Evolutionary conservation across 169 alveolate species (phyloP).

Genomic region (Cryptosporidium canis): DNA sequence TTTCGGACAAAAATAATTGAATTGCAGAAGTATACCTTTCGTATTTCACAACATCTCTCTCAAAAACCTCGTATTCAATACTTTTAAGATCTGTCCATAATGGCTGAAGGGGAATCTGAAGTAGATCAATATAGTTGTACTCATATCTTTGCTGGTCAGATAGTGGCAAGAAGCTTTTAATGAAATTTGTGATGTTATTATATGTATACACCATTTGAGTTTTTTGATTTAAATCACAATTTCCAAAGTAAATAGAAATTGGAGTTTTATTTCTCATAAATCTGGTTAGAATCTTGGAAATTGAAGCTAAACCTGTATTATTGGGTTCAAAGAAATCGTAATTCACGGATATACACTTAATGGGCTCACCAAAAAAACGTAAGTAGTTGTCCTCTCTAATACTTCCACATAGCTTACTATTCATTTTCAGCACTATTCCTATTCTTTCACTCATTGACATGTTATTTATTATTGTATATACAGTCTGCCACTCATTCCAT

Average conservation of each 20-base stretch:
- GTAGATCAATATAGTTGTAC: slow-evolving; percentile 57
- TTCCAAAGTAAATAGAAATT: background rate
- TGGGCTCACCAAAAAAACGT: slow-evolving; percentile 57
- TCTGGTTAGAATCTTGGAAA: background rate
- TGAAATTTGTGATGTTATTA: background rate
- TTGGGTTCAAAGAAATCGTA: background rate
- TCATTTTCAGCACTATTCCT: slow-evolving; percentile 15
- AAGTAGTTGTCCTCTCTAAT: background rate
- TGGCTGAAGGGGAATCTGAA: slow-evolving; percentile 72
- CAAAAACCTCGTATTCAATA: slow-evolving; percentile 84
- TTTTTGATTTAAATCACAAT: background rate
- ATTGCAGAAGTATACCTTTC: slow-evolving; percentile 82
- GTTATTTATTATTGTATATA: background rate
- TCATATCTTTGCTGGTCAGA: slow-evolving; percentile 53
- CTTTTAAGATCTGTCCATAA: slow-evolving; percentile 80
- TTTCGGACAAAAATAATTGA: slow-evolving; percentile 76
- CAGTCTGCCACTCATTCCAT: slow-evolving; percentile 41
- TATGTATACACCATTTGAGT: background rate
- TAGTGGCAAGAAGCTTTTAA: slow-evolving; percentile 31
- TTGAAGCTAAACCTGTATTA: background rate
- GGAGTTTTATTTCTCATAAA: slow-evolving; percentile 19
- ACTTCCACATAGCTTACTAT: background rate
- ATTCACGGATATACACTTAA: slow-evolving; percentile 13
- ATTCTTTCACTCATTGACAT: background rate
- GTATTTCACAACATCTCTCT: slow-evolving; percentile 83